phyloP scores from a whole-genome alignment of 2,329 filamentous ascomycete species.

The Uncinocarpus reesii region DNA sequence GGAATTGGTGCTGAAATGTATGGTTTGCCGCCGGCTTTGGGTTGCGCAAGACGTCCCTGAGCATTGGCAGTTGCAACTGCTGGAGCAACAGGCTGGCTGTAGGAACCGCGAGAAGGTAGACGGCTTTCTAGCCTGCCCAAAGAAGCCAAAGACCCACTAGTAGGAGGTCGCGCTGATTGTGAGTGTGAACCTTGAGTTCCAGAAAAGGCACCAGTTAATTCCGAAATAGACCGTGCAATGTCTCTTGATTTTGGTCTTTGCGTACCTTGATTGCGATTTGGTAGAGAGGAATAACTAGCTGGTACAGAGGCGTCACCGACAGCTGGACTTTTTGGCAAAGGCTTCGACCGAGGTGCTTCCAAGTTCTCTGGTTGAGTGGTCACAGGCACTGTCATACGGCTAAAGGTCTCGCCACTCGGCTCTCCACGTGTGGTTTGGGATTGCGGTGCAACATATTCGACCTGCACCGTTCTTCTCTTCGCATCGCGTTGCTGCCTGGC shows the following conservation, averaged over 20 bases:
- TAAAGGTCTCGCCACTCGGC: slow-evolving; percentile 21
- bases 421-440: slow-evolving; percentile 73
- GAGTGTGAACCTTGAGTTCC: slow-evolving; percentile 35
- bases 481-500: slow-evolving; percentile 49
- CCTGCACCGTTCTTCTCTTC: slow-evolving; percentile 88
- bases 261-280: slow-evolving; percentile 20
- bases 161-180: slow-evolving; percentile 56
- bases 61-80: slow-evolving; percentile 79
- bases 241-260: slow-evolving; percentile 42
- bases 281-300: slow-evolving; percentile 16
- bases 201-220: slow-evolving; percentile 47
- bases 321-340: slow-evolving; percentile 50
- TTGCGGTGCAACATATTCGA: slow-evolving; percentile 90
- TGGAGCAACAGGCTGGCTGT: slow-evolving; percentile 79
- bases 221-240: slow-evolving; percentile 45
- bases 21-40: slow-evolving; percentile 55
- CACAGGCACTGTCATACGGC: not conserved
- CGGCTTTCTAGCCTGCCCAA: slow-evolving; percentile 40
- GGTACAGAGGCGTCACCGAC: slow-evolving; percentile 28
- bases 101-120: slow-evolving; percentile 67
- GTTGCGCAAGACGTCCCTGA: slow-evolving; percentile 81
- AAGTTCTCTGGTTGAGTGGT: not conserved
- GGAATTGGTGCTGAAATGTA: slow-evolving; percentile 59
- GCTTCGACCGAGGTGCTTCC: slow-evolving; percentile 36
- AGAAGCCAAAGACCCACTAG: slow-evolving; percentile 69